These are phyloP conservation scores for Alectoria sarmentosa DNA, from an alignment of 495 filamentous ascomycete species.

Conservation along the genomic window DNA sequence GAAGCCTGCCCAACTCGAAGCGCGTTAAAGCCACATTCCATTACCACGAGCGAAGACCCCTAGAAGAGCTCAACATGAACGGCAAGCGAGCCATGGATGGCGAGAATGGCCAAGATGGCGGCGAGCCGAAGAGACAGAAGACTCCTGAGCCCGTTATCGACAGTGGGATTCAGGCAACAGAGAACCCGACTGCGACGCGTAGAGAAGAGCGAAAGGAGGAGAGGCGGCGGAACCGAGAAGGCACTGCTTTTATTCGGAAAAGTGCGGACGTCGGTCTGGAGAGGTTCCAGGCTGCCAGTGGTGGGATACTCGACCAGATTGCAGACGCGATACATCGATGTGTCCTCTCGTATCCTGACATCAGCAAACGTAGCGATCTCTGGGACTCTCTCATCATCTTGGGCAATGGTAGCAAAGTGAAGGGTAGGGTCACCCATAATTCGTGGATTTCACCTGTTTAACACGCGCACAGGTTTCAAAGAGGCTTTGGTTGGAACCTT, in stretches of 20 bases:
- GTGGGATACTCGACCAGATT: constrained; percentile 67
- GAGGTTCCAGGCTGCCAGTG: constrained; percentile 73
- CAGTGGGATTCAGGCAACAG: constrained; percentile 24
- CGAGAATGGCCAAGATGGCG: constrained; percentile 33
- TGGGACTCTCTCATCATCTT: constrained; percentile 89
- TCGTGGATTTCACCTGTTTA: neutral
- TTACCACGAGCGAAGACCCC: constrained; percentile 66
- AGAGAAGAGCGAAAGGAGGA: constrained; percentile 35
- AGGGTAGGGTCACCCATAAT: constrained; percentile 45
- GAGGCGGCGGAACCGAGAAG: constrained; percentile 38
- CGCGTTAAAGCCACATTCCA: constrained; percentile 68
- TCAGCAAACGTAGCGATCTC: constrained; percentile 69
- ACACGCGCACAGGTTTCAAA: constrained; percentile 57
- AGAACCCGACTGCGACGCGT: constrained; percentile 21
- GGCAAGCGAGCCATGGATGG: constrained; percentile 33
- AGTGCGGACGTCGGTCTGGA: constrained; percentile 85
- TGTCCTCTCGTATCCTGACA: constrained; percentile 69
- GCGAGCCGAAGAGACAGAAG: constrained; percentile 38
- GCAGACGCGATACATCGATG: constrained; percentile 75
- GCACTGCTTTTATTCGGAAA: constrained; percentile 41
- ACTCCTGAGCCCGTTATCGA: constrained; percentile 29
- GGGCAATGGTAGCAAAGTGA: constrained; percentile 78
- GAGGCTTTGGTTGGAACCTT: constrained; percentile 77
- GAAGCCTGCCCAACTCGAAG: constrained; percentile 74
- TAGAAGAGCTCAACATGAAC: constrained; percentile 48